phyloP scores from a whole-genome alignment of 2,329 filamentous ascomycete genomes.

The Aureobasidium lini region DNA sequence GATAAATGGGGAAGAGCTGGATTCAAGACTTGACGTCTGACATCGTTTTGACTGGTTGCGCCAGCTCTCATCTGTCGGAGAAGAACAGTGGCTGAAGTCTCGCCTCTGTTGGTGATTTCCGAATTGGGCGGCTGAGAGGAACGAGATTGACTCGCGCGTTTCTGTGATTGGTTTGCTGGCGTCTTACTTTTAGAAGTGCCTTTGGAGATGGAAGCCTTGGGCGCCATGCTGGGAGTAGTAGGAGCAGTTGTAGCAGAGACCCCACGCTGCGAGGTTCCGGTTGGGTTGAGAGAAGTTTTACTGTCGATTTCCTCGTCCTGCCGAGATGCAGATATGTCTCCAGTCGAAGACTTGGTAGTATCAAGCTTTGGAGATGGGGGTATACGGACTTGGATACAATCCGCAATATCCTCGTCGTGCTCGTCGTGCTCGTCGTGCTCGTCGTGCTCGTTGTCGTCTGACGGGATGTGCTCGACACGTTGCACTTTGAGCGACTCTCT shows the following conservation, averaged over 20 bases:
- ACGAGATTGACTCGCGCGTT: not conserved
- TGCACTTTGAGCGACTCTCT: not conserved
- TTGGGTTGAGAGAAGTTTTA: not conserved
- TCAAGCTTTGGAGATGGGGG: not conserved
- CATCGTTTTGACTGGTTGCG: not conserved
- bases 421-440: not conserved
- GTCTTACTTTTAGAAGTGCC: not conserved
- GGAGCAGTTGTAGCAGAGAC: not conserved
- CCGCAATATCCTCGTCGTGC: not conserved
- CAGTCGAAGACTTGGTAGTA: not conserved
- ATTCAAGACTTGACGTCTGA: not conserved
- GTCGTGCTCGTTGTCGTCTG: not conserved
- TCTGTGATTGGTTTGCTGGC: not conserved
- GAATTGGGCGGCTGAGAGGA: not conserved
- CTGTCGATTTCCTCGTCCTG: not conserved
- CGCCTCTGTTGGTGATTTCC: not conserved
- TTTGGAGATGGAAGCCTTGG: not conserved
- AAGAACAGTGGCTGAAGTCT: not conserved
- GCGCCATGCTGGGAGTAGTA: slow-evolving; percentile 1
- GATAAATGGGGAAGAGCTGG: not conserved
- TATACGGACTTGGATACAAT: not conserved
- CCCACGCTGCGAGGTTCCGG: not conserved
- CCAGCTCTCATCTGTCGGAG: not conserved
- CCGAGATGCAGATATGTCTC: not conserved
- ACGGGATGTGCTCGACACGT: not conserved